Evolutionary conservation across 1,284 basidiomycete genomes (phyloP).

Genomic region (Trametes versicolor): DNA sequence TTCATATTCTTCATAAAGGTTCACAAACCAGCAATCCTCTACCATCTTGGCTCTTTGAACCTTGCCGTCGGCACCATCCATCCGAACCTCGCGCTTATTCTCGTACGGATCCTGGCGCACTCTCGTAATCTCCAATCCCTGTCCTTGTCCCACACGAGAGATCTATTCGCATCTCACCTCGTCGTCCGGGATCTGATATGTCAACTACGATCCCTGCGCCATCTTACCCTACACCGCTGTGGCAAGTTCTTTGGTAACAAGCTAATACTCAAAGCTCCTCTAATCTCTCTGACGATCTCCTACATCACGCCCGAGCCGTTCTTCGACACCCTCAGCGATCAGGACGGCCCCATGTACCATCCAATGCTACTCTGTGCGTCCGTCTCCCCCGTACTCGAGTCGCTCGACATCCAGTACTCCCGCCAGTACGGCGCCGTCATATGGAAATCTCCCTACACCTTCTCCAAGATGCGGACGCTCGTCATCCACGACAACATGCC

Average conservation of each 20-base stretch:
- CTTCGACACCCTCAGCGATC: slow-evolving; percentile 2
- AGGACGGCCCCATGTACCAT: not conserved
- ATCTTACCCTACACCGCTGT: not conserved
- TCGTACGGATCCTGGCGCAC: not conserved
- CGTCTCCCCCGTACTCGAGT: slow-evolving; percentile 2
- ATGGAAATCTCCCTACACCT: slow-evolving; percentile 2
- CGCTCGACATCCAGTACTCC: not conserved
- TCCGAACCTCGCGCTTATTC: not conserved
- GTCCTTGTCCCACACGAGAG: not conserved
- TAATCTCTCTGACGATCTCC: slow-evolving; percentile 7
- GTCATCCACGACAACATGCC: slow-evolving; percentile 17
- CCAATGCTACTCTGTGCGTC: not conserved
- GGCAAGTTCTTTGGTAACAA: not conserved
- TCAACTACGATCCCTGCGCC: not conserved
- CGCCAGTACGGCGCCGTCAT: not conserved
- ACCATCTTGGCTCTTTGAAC: not conserved
- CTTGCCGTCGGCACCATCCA: not conserved
- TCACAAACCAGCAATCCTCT: not conserved
- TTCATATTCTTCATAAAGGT: not conserved
- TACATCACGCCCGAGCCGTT: not conserved
- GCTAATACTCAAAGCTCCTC: not conserved
- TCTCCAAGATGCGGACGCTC: slow-evolving; percentile 1
- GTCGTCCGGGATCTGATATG: not conserved
- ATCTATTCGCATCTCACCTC: not conserved
- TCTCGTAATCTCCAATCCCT: not conserved